phyloP scores from a whole-genome alignment of 176 grass and related monocot genomes.

The Carex myosuroides region DNA sequence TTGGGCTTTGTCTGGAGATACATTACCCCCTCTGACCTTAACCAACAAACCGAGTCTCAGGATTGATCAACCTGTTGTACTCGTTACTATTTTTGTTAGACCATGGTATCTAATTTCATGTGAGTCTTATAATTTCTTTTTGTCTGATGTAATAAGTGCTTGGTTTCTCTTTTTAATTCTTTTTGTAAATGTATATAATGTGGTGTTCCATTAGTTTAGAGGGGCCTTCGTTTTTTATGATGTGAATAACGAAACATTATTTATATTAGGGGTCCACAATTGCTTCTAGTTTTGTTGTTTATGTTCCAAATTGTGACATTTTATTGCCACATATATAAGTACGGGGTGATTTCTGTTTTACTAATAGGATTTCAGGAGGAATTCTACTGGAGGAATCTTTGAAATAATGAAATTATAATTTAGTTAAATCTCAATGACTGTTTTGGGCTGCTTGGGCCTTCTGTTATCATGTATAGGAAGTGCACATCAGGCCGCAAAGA shows the following conservation, averaged over 20 bases:
- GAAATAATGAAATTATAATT: too few relatives aligned
- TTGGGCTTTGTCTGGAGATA: constrained; percentile 57
- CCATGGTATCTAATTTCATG: neutral
- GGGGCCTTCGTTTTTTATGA: neutral
- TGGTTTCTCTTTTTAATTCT: neutral
- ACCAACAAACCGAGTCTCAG: neutral
- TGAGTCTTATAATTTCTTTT: neutral
- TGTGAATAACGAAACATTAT: neutral
- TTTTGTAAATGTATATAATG: neutral
- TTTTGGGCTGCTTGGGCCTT: too few relatives aligned
- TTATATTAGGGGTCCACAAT: neutral
- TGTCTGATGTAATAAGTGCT: neutral
- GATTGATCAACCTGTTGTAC: neutral
- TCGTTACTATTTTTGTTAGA: neutral
- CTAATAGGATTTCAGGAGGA: too few relatives aligned
- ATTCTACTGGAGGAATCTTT: too few relatives aligned
- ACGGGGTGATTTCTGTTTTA: neutral
- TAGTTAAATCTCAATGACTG: too few relatives aligned
- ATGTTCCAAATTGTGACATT: neutral
- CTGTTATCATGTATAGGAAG: too few relatives aligned
- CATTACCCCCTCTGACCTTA: constrained; percentile 25
- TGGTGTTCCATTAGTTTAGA: neutral
- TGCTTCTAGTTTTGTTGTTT: neutral
- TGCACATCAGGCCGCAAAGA: too few relatives aligned
- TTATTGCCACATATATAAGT: neutral